Conservation (phyloP, 2,329 filamentous ascomycete species). For the Sporothrix schenckii region DNA sequence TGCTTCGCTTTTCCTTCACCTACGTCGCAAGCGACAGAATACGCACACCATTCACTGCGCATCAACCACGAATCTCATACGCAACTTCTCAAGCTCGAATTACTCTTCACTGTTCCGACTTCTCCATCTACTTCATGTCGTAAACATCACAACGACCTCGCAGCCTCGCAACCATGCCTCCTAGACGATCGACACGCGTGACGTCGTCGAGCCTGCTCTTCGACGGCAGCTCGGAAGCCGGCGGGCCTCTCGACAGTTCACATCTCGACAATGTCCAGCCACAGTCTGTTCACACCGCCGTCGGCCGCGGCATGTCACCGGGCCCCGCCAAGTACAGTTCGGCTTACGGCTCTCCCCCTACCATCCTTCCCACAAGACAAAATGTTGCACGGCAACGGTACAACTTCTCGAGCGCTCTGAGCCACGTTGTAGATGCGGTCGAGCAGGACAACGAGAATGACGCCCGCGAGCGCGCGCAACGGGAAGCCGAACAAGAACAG, state of each 20-base stretch:
- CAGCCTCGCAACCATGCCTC: slow-evolving; percentile 33
- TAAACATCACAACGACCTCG: neutral
- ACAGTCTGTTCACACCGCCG: slow-evolving; percentile 30
- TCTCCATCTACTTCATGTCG: neutral
- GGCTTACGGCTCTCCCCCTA: slow-evolving; percentile 37
- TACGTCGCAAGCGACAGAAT: neutral
- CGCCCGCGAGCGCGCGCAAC: slow-evolving; percentile 32
- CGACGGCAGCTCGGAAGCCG: slow-evolving; percentile 36
- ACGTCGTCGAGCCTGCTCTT: slow-evolving; percentile 35
- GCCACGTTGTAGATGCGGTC: slow-evolving; percentile 35
- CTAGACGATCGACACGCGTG: slow-evolving; percentile 33
- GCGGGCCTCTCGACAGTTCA: slow-evolving; percentile 31
- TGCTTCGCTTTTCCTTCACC: neutral
- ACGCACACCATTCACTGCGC: neutral
- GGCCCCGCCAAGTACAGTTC: slow-evolving; percentile 38
- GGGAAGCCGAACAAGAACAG: slow-evolving; percentile 34
- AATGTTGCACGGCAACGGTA: slow-evolving; percentile 37
- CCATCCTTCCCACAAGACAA: slow-evolving; percentile 34
- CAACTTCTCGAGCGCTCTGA: slow-evolving; percentile 37
- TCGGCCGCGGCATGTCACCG: slow-evolving; percentile 36
- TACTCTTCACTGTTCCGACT: neutral
- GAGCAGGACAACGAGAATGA: slow-evolving; percentile 37
- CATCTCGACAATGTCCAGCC: slow-evolving; percentile 8
- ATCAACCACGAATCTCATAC: neutral
- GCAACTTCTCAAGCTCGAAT: neutral